phyloP scores from a whole-genome alignment of 192 early-diverging fungal species.

The Umbelopsis ramanniana region DNA sequence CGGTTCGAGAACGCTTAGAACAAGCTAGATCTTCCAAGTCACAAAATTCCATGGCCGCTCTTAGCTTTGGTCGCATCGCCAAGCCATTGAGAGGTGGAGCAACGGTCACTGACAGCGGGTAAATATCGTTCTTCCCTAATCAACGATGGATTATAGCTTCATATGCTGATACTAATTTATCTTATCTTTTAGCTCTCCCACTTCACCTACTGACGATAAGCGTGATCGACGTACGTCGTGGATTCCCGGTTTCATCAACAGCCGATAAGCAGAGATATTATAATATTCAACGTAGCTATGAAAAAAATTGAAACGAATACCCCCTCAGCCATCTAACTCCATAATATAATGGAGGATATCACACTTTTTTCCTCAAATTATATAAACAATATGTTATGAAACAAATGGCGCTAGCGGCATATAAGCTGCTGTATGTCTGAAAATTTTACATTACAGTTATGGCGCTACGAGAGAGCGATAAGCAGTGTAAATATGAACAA shows the following conservation, averaged over 20 bases:
- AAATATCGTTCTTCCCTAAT: constrained; percentile 27
- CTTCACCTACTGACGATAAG: constrained; percentile 34
- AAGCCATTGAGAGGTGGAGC: constrained; percentile 85
- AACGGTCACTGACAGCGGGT: constrained; percentile 28
- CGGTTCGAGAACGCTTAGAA: constrained; percentile 74
- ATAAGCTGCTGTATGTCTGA: too few species aligned
- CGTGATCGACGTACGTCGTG: constrained; percentile 41
- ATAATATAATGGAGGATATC: background rate
- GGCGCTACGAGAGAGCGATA: too few species aligned
- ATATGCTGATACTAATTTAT: constrained; percentile 28
- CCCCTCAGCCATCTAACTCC: background rate
- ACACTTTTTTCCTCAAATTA: background rate
- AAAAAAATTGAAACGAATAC: constrained; percentile 16
- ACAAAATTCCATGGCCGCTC: constrained; percentile 24
- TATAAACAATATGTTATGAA: background rate
- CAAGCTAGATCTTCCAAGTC: constrained; percentile 61
- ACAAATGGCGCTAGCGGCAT: background rate
- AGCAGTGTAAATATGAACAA: background rate
- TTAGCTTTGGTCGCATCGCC: constrained; percentile 64
- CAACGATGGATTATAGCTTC: constrained; percentile 30
- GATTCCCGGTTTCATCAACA: constrained; percentile 42
- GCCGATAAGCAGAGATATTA: constrained; percentile 10
- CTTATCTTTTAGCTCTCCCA: constrained; percentile 5
- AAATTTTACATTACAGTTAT: too few species aligned
- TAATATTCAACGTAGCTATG: background rate